Percentiles rank a stretch among this genome's conserved stretches.
phyloP scores from a whole-genome alignment of 1,139 yeast genomes.

The Citeromyces hawaiiensis region DNA sequence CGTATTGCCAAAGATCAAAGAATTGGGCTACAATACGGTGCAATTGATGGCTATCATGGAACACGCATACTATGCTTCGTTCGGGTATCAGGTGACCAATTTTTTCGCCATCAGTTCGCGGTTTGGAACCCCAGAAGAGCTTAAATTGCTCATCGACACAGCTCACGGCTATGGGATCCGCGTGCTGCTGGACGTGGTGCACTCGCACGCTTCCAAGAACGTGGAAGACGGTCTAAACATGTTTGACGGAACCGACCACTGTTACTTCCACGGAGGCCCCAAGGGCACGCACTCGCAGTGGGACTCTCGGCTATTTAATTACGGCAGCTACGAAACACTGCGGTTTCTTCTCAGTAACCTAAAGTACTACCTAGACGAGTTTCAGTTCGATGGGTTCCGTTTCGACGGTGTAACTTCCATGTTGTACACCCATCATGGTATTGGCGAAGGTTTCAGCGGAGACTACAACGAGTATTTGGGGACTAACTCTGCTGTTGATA shows the following conservation, averaged over 20 bases:
- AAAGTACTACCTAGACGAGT: slow-evolving; percentile 73
- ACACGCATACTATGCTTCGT: slow-evolving; percentile 95
- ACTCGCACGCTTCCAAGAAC: slow-evolving; percentile 91
- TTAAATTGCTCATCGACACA: slow-evolving; percentile 79
- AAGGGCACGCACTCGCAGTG: slow-evolving; percentile 85
- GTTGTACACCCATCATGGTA: slow-evolving; percentile 87
- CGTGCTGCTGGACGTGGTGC: slow-evolving; percentile 85
- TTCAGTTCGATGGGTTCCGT: slow-evolving; percentile 86
- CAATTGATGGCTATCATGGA: slow-evolving; percentile 98
- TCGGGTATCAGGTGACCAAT: slow-evolving; percentile 90
- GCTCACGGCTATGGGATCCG: slow-evolving; percentile 85
- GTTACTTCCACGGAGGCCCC: slow-evolving; percentile 78
- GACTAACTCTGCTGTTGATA: slow-evolving; percentile 62
- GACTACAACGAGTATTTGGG: slow-evolving; percentile 87
- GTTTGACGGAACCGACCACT: slow-evolving; percentile 94
- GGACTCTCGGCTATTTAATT: slow-evolving; percentile 91
- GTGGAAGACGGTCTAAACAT: slow-evolving; percentile 86
- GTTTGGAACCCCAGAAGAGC: slow-evolving; percentile 89
- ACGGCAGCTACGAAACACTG: slow-evolving; percentile 81
- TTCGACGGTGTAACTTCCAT: slow-evolving; percentile 95
- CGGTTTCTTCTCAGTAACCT: slow-evolving; percentile 81
- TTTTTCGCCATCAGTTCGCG: slow-evolving; percentile 86
- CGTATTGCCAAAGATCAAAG: slow-evolving; percentile 71
- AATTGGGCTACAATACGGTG: slow-evolving; percentile 82
- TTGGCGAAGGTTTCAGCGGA: slow-evolving; percentile 77